phyloP scores from a whole-genome alignment of 805 yeast genomes.

The Kodamaea leandrae region DNA sequence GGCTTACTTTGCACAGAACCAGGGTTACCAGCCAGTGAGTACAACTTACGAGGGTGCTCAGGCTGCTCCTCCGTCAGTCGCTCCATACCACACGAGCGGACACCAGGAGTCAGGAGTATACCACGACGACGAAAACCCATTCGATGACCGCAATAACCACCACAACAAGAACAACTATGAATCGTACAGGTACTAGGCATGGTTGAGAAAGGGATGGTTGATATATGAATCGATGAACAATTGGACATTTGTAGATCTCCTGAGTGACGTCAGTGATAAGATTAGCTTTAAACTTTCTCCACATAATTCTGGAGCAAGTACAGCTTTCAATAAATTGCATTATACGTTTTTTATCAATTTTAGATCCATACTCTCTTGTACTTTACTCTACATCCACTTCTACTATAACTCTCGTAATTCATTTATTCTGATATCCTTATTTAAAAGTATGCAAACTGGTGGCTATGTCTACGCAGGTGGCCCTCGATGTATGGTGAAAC shows the following conservation, averaged over 20 bases:
- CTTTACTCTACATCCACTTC: no score
- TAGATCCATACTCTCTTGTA: no score
- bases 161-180: slow-evolving; percentile 2
- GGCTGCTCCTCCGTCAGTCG: no score
- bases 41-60: slow-evolving; percentile 9
- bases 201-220: not conserved
- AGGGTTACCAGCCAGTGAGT: slow-evolving; percentile 15
- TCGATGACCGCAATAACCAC: slow-evolving; percentile 1
- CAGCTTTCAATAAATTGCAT: no score
- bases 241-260: no score
- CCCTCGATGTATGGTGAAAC: slow-evolving; percentile 2
- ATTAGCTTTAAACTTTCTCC: no score
- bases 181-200: slow-evolving; percentile 5
- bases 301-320: no score
- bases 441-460: slow-evolving; percentile 8
- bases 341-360: no score
- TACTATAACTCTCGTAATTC: no score
- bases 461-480: slow-evolving; percentile 2
- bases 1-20: slow-evolving; percentile 14
- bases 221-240: no score
- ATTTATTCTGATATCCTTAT: no score
- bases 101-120: not conserved
- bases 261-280: no score
- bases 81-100: slow-evolving; percentile 4
- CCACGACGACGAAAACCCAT: slow-evolving; percentile 13